These are phyloP conservation scores for Colletotrichum salicis DNA, from an alignment of 2,329 filamentous ascomycete genomes.

Conservation along the genomic window DNA sequence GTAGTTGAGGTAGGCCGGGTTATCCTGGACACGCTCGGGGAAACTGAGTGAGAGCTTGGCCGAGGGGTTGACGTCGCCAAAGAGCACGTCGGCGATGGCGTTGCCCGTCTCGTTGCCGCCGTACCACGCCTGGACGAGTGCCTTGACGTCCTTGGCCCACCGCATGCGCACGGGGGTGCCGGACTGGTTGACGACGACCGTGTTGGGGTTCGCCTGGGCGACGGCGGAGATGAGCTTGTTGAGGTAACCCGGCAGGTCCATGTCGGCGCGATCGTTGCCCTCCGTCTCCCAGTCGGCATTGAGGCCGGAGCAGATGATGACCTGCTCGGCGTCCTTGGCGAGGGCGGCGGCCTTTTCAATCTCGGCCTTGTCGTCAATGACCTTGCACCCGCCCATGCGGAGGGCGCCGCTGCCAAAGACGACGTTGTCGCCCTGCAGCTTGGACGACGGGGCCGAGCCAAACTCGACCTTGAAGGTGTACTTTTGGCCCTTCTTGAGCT, in stretches of 20 bases:
- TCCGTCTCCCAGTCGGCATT: conserved; percentile 81
- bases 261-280: conserved; percentile 76
- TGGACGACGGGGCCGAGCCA: conserved; percentile 67
- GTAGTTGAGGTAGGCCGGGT: conserved; percentile 77
- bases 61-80: conserved; percentile 74
- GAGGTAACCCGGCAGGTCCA: conserved; percentile 75
- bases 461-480: conserved; percentile 71
- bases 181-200: conserved; percentile 76
- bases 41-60: conserved; percentile 80
- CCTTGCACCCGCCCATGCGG: conserved; percentile 69
- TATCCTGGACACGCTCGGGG: conserved; percentile 70
- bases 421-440: conserved; percentile 60
- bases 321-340: conserved; percentile 78
- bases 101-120: conserved; percentile 81
- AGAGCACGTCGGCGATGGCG: conserved; percentile 76
- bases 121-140: conserved; percentile 79
- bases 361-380: conserved; percentile 66
- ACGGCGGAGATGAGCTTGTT: conserved; percentile 76
- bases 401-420: conserved; percentile 69
- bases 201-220: conserved; percentile 70
- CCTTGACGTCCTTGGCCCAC: conserved; percentile 63
- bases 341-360: conserved; percentile 74
- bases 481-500: conserved; percentile 67
- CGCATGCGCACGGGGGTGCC: conserved; percentile 77
- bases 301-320: conserved; percentile 78